Percentiles rank a stretch among this genome's conserved stretches.
These are phyloP conservation scores for Pugionium dolabratum DNA, from an alignment of 345 rosid genomes.

Conservation along the genomic window DNA sequence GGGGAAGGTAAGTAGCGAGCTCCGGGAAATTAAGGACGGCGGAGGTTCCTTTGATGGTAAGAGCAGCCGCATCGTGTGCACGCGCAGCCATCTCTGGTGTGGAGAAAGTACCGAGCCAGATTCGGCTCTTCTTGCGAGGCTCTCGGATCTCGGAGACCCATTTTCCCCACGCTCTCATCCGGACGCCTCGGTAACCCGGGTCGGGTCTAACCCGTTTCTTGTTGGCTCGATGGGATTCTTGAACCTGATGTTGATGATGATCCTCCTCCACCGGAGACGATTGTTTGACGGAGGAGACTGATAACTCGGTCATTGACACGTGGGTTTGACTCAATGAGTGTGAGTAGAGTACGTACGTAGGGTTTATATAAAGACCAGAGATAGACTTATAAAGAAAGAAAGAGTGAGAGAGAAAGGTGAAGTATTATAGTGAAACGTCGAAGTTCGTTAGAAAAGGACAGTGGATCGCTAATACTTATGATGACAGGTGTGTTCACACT, in stretches of 20 bases:
- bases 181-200: constrained; percentile 76
- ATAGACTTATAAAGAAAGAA: background rate
- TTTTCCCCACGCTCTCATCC: constrained; percentile 95
- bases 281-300: constrained; percentile 28
- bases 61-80: constrained; percentile 96
- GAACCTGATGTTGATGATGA: constrained; percentile 13
- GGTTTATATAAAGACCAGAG: constrained; percentile 38
- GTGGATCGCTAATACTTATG: constrained; percentile 30
- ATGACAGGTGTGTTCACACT: constrained; percentile 25
- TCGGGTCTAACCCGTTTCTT: constrained; percentile 43
- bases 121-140: constrained; percentile 89
- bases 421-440: constrained; percentile 32
- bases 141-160: constrained; percentile 99
- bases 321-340: constrained; percentile 34
- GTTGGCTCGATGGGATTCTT: constrained; percentile 14
- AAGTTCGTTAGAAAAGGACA: constrained; percentile 41
- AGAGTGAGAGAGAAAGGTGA: constrained; percentile 20
- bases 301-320: constrained; percentile 36
- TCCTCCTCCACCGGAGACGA: constrained; percentile 24
- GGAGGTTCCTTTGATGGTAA: constrained; percentile 76
- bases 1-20: constrained; percentile 68
- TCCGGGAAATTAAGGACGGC: constrained; percentile 89
- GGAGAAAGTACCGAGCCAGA: constrained; percentile 96
- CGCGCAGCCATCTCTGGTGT: constrained; percentile 97
- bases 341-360: constrained; percentile 22